Conservation (phyloP, 1,284 basidiomycete genomes). For the Xerocomus amazonicus region DNA sequence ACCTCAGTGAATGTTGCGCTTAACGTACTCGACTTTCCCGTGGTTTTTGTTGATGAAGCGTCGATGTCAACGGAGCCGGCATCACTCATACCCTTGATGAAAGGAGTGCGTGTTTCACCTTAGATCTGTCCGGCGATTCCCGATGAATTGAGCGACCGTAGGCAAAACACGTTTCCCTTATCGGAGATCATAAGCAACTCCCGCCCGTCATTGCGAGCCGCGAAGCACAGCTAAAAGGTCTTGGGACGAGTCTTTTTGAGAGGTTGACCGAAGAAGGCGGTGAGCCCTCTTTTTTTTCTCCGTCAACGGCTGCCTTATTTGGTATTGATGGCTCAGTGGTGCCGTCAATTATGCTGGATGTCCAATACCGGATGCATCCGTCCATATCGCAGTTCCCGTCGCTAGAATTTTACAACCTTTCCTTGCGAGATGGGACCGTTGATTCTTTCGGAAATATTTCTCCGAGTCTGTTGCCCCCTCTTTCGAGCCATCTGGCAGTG, state of each 20-base stretch:
- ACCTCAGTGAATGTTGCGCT: conserved; percentile 60
- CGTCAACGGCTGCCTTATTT: conserved; percentile 15
- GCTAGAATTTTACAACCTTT: conserved; percentile 73
- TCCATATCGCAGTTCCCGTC: conserved; percentile 84
- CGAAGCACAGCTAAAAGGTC: conserved; percentile 66
- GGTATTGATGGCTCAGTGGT: conserved; percentile 44
- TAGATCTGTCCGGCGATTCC: conserved; percentile 7
- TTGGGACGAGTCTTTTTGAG: conserved; percentile 85
- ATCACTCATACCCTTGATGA: conserved; percentile 82
- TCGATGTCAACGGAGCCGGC: conserved; percentile 95
- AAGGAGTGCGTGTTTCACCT: conserved; percentile 60
- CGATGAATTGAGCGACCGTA: conserved; percentile 32
- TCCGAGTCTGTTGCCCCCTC: conserved; percentile 54
- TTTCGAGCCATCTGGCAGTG: conserved; percentile 48
- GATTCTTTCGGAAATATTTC: conserved; percentile 52
- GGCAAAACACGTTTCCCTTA: conserved; percentile 82
- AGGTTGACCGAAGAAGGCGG: conserved; percentile 76
- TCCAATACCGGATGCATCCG: conserved; percentile 96
- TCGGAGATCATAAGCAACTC: conserved; percentile 97
- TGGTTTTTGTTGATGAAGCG: conserved; percentile 93
- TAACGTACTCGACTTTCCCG: conserved; percentile 80
- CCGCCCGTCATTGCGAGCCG: conserved; percentile 82
- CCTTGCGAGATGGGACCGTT: conserved; percentile 71
- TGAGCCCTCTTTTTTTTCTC: conserved; percentile 36
- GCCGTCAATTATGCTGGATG: conserved; percentile 85